phyloP scores from a whole-genome alignment of 1,284 basidiomycete genomes.

The Ganoderma multipileum region DNA sequence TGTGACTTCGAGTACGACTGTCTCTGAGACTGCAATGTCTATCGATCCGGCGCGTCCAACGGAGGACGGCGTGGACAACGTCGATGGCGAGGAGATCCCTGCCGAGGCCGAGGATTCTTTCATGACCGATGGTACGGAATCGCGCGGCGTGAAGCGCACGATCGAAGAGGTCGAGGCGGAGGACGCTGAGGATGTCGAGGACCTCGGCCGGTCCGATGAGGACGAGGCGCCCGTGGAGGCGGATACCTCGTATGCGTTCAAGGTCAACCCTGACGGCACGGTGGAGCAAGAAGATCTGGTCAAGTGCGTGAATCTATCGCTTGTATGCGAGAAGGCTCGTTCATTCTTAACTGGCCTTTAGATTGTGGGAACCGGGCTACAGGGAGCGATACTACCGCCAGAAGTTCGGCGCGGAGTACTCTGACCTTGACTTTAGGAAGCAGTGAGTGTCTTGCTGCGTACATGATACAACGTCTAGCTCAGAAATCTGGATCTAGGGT shows the following conservation, averaged over 20 bases:
- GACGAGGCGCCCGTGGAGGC: constrained; percentile 48
- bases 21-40: constrained; percentile 19
- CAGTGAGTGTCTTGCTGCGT: constrained; percentile 54
- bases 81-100: constrained; percentile 33
- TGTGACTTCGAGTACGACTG: constrained; percentile 13
- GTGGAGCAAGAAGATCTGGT: constrained; percentile 95
- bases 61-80: constrained; percentile 28
- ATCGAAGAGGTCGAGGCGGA: constrained; percentile 54
- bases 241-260: constrained; percentile 59
- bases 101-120: constrained; percentile 24
- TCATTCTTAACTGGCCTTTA: constrained; percentile 39
- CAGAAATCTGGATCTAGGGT: constrained; percentile 56
- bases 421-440: constrained; percentile 78
- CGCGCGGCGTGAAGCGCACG: constrained; percentile 73
- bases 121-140: constrained; percentile 32
- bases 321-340: constrained; percentile 13
- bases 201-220: constrained; percentile 57
- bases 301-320: constrained; percentile 61
- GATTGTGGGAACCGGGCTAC: constrained; percentile 95
- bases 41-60: constrained; percentile 19
- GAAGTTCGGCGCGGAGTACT: constrained; percentile 87
- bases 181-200: constrained; percentile 41
- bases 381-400: constrained; percentile 94
- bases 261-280: constrained; percentile 86
- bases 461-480: constrained; percentile 3